A percentile compares a stretch with the other conserved stretches of the same genome.
Evolutionary conservation across 371 early-diverging fungal species (phyloP).

Genomic region (Rhizopus arrhizus): DNA sequence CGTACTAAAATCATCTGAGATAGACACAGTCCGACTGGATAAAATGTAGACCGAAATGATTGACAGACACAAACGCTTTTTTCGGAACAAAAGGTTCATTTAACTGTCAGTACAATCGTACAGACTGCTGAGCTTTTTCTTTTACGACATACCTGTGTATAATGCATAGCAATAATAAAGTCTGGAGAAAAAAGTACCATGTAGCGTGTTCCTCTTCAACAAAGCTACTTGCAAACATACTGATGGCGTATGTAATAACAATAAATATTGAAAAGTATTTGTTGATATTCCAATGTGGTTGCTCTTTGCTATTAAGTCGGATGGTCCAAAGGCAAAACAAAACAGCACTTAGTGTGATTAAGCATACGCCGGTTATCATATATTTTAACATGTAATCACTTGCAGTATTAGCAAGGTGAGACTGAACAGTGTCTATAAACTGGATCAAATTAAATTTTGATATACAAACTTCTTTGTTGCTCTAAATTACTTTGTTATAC

Average conservation of each 20-base stretch:
- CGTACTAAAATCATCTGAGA: conserved; percentile 16
- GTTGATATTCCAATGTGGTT: conserved; percentile 10
- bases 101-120: not conserved
- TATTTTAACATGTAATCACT: conserved; percentile 55
- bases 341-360: conserved; percentile 20
- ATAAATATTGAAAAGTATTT: conserved; percentile 35
- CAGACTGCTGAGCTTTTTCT: not conserved
- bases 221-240: conserved; percentile 72
- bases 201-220: conserved; percentile 79
- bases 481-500: conserved; percentile 38
- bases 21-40: conserved; percentile 7
- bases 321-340: conserved; percentile 2
- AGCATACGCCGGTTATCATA: conserved; percentile 53
- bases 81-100: not conserved
- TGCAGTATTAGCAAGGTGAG: conserved; percentile 51
- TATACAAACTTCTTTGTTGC: not conserved
- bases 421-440: conserved; percentile 54
- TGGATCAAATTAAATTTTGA: conserved; percentile 5
- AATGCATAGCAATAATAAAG: conserved; percentile 49
- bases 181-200: conserved; percentile 75
- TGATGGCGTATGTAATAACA: conserved; percentile 49
- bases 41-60: not conserved
- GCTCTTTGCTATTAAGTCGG: not conserved
- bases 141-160: conserved; percentile 44
- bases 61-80: not conserved